Evolutionary conservation across 176 grass and related monocot species (phyloP).

Genomic region (Bolboschoenus planiculmis): DNA sequence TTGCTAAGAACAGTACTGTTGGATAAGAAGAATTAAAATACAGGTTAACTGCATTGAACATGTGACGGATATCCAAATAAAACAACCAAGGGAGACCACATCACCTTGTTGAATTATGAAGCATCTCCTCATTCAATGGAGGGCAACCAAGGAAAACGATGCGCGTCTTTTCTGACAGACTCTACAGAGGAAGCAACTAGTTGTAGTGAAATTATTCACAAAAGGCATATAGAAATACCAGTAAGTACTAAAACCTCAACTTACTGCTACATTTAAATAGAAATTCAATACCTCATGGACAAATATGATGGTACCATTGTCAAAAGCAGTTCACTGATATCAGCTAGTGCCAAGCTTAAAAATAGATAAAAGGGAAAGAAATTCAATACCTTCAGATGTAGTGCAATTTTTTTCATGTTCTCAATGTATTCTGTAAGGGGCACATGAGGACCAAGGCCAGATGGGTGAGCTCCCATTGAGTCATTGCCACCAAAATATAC

Average conservation of each 20-base stretch:
- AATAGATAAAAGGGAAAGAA: background rate
- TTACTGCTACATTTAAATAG: background rate
- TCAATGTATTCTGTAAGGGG: slow-evolving; percentile 70
- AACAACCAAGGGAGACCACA: background rate
- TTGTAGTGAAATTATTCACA: background rate
- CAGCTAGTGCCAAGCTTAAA: background rate
- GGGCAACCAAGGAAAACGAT: slow-evolving; percentile 86
- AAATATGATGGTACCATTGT: background rate
- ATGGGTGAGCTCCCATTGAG: slow-evolving; percentile 50
- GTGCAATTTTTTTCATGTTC: slow-evolving; percentile 73
- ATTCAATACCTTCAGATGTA: slow-evolving; percentile 65
- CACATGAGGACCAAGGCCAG: slow-evolving; percentile 74
- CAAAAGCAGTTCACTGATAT: slow-evolving; percentile 4
- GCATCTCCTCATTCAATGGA: slow-evolving; percentile 69
- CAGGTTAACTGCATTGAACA: background rate
- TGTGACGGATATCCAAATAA: background rate
- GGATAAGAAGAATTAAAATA: background rate
- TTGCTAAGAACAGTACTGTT: slow-evolving; percentile 41
- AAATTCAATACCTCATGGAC: background rate
- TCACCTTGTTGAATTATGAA: slow-evolving; percentile 38
- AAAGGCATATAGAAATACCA: background rate
- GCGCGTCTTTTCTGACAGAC: slow-evolving; percentile 47
- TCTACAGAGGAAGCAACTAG: slow-evolving; percentile 36
- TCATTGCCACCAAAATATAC: slow-evolving; percentile 97
- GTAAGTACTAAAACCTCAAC: background rate